Conservation (phyloP, 192 early-diverging fungal genomes). For the Gigaspora rosea region DNA sequence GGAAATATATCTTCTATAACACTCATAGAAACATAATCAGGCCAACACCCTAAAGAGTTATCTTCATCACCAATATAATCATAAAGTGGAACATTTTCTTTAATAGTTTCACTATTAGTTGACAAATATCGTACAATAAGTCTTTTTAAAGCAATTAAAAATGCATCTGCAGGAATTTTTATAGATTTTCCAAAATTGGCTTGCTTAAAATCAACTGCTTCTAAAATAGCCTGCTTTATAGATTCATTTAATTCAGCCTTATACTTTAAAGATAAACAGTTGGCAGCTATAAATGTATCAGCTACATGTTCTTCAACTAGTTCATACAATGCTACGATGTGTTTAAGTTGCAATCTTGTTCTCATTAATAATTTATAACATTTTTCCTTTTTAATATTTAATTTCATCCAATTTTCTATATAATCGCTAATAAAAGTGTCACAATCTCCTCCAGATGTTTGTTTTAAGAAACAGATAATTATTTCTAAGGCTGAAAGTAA, state of each 20-base stretch:
- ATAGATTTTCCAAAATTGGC: not conserved
- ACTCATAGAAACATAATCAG: not conserved
- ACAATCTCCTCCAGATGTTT: constrained; percentile 3
- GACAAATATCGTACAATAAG: constrained; percentile 23
- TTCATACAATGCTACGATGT: constrained; percentile 25
- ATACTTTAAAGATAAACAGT: constrained; percentile 7
- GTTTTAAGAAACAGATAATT: constrained; percentile 24
- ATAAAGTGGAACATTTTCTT: not conserved
- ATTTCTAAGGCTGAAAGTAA: constrained; percentile 24
- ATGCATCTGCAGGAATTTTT: constrained; percentile 21
- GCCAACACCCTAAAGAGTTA: not conserved
- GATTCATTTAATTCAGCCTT: not conserved
- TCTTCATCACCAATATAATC: not conserved
- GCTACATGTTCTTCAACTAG: constrained; percentile 29
- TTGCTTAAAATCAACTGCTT: constrained; percentile 1
- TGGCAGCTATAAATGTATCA: not conserved
- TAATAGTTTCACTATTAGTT: not conserved
- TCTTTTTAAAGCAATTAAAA: constrained; percentile 28
- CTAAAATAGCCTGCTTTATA: not conserved
- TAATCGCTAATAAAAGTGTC: constrained; percentile 20
- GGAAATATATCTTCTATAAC: not conserved
- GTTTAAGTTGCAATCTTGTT: constrained; percentile 15
- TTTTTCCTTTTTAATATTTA: not conserved
- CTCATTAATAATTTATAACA: not conserved
- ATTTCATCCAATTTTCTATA: constrained; percentile 27